phyloP scores from a whole-genome alignment of 352 stramenopile species.

The Albugo laibachii region DNA sequence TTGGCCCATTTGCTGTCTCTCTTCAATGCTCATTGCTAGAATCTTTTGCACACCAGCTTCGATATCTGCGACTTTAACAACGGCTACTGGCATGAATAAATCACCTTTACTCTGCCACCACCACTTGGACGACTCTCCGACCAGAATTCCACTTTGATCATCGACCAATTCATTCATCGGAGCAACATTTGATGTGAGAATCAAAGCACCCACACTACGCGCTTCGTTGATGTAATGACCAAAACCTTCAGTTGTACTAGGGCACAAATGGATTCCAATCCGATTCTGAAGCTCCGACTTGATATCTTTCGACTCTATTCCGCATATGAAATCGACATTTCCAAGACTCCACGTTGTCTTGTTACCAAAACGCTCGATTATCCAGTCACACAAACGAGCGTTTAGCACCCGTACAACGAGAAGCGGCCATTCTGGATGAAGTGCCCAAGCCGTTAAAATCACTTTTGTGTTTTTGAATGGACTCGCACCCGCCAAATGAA shows the following conservation, averaged over 20 bases:
- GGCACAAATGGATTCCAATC: conserved; percentile 56
- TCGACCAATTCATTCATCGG: conserved; percentile 78
- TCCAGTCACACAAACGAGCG: conserved; percentile 35
- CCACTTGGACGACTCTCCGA: conserved; percentile 29
- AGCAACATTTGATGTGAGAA: conserved; percentile 53
- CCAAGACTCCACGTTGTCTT: conserved; percentile 19
- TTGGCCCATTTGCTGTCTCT: conserved; percentile 51
- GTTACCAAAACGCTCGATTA: conserved; percentile 29
- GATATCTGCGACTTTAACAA: conserved; percentile 38
- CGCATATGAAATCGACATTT: conserved; percentile 66
- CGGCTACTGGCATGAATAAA: conserved; percentile 61
- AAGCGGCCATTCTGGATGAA: conserved; percentile 50
- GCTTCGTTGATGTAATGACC: conserved; percentile 77
- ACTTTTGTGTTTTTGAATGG: conserved; percentile 63
- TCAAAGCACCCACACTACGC: conserved; percentile 42
- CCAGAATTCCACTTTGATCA: conserved; percentile 38
- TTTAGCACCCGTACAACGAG: conserved; percentile 54
- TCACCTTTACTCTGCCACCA: conserved; percentile 72
- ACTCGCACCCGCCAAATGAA: conserved; percentile 48
- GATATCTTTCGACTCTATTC: conserved; percentile 22
- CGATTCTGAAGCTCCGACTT: conserved; percentile 51
- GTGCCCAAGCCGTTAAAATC: conserved; percentile 41
- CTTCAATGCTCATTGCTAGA: conserved; percentile 41
- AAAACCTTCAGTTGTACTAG: conserved; percentile 60
- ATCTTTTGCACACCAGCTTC: conserved; percentile 46